These are phyloP conservation scores for Astrocystis sublimbata DNA, from an alignment of 495 filamentous ascomycete species.

Conservation along the genomic window DNA sequence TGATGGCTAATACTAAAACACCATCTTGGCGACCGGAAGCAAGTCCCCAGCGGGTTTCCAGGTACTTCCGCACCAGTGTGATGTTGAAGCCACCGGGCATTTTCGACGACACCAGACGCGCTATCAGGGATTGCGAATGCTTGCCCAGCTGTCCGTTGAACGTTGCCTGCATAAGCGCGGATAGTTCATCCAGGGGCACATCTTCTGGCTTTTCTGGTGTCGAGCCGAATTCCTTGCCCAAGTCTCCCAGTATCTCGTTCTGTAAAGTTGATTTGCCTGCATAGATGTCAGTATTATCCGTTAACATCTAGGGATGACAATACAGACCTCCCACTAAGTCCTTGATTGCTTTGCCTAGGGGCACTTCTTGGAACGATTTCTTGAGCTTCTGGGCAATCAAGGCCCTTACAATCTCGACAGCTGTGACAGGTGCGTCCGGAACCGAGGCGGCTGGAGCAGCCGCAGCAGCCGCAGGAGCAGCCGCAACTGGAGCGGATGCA, in stretches of 20 bases:
- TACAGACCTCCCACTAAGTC: slow-evolving; percentile 93
- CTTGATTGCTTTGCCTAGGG: slow-evolving; percentile 96
- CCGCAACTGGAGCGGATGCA: slow-evolving; percentile 52
- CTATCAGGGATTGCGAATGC: slow-evolving; percentile 90
- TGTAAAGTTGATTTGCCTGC: slow-evolving; percentile 95
- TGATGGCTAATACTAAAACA: slow-evolving; percentile 83
- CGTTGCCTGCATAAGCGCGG: slow-evolving; percentile 93
- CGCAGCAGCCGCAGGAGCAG: slow-evolving; percentile 56
- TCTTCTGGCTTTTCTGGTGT: slow-evolving; percentile 99
- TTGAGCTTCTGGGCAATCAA: slow-evolving; percentile 98
- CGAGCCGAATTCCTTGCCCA: slow-evolving; percentile 97
- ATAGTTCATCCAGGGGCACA: slow-evolving; percentile 90
- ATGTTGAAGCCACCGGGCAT: slow-evolving; percentile 99
- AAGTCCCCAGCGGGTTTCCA: slow-evolving; percentile 92
- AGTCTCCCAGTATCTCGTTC: slow-evolving; percentile 91
- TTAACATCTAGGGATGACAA: background rate
- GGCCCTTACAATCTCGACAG: slow-evolving; percentile 84
- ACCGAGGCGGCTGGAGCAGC: slow-evolving; percentile 85
- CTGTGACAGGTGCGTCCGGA: slow-evolving; percentile 80
- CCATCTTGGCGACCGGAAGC: slow-evolving; percentile 88
- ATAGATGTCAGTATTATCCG: slow-evolving; percentile 12
- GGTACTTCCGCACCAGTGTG: slow-evolving; percentile 87
- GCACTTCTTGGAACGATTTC: slow-evolving; percentile 86
- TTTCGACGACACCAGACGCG: slow-evolving; percentile 93
- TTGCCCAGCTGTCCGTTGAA: slow-evolving; percentile 98